Conservation (phyloP, 2,329 filamentous ascomycete species). For the Amesomyces nigricolor region DNA sequence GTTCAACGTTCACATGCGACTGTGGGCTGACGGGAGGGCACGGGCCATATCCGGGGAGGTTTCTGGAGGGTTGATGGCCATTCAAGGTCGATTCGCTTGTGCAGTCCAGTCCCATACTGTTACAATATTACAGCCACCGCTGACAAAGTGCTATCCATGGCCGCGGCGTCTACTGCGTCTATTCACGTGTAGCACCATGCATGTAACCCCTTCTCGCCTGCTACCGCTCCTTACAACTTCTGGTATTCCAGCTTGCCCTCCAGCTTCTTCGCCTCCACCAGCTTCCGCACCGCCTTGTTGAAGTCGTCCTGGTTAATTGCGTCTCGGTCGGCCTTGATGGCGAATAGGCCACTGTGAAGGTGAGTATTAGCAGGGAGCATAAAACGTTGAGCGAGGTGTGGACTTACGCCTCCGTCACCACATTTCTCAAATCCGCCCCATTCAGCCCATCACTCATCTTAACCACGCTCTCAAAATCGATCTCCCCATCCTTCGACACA, state of each 20-base stretch:
- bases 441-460: conserved; percentile 99
- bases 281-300: conserved; percentile 98
- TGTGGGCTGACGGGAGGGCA: neutral
- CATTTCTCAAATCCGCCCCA: conserved; percentile 93
- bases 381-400: neutral
- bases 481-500: conserved; percentile 85
- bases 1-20: neutral
- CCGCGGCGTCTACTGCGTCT: neutral
- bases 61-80: neutral
- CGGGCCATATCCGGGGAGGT: neutral
- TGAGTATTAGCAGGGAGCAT: conserved; percentile 13
- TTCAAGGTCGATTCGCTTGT: neutral
- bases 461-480: conserved; percentile 98
- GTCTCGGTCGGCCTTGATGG: conserved; percentile 97
- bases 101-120: conserved; percentile 7
- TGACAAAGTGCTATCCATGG: conserved; percentile 8
- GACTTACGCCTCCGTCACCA: conserved; percentile 93
- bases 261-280: conserved; percentile 95
- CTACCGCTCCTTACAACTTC: conserved; percentile 61
- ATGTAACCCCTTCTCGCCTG: neutral
- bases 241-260: conserved; percentile 98
- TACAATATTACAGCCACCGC: conserved; percentile 23
- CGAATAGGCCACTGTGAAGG: conserved; percentile 71
- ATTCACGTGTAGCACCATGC: neutral
- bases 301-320: conserved; percentile 97